Percentiles rank a stretch among this genome's conserved stretches.
These are phyloP conservation scores for Catharanthus roseus DNA, from an alignment of 257 asterid species.

Conservation along the genomic window DNA sequence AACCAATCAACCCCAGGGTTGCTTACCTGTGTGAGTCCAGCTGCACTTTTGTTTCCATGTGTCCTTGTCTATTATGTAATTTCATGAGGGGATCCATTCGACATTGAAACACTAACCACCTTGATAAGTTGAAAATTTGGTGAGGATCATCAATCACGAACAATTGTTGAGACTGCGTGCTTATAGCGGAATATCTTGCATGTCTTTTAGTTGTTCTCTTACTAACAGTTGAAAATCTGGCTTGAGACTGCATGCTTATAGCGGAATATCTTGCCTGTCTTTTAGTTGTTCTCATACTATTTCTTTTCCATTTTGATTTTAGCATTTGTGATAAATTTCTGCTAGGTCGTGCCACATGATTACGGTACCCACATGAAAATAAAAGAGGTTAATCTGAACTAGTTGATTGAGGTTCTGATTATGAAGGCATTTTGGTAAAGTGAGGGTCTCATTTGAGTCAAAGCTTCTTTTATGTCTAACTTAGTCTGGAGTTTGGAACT, in stretches of 20 bases:
- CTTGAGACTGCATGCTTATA: no score
- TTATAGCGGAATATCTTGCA: neutral
- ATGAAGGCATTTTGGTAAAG: neutral
- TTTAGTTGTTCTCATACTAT: no score
- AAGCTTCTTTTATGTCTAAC: neutral
- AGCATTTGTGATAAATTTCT: neutral
- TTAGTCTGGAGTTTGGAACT: neutral
- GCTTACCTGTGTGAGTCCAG: conserved; percentile 86
- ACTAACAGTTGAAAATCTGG: no score
- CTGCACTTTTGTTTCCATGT: conserved; percentile 1
- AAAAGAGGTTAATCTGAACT: neutral
- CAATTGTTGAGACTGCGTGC: no score
- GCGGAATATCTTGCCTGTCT: no score
- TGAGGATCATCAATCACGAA: neutral
- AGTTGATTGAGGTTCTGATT: neutral
- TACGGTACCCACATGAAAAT: neutral
- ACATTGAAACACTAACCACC: neutral
- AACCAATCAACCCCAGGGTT: conserved; percentile 80
- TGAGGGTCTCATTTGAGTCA: neutral
- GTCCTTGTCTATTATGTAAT: neutral
- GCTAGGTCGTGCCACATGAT: neutral
- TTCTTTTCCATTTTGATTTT: neutral
- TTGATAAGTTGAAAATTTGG: neutral
- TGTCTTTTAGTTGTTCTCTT: neutral
- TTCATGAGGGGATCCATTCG: neutral